A percentile compares a stretch with the other conserved stretches of the same genome.
These are phyloP conservation scores for Blastobotrys petasosporus DNA, from an alignment of 1,139 yeast species.

Conservation along the genomic window DNA sequence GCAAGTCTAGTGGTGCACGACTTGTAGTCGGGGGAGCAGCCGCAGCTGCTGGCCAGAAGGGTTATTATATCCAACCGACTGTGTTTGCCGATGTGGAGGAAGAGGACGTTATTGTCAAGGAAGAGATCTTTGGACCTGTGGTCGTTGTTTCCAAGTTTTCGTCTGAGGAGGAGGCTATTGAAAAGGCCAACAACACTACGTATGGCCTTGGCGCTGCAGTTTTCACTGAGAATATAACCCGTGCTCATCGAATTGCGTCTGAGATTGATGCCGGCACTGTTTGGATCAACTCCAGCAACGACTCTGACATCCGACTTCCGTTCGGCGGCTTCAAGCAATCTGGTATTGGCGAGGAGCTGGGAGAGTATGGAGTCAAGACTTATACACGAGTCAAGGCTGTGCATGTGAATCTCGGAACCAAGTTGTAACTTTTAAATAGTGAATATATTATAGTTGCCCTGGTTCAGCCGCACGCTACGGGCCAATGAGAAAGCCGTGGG, in stretches of 20 bases:
- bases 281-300: constrained; percentile 79
- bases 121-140: constrained; percentile 84
- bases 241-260: constrained; percentile 56
- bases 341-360: constrained; percentile 86
- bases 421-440: constrained; percentile 14
- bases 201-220: constrained; percentile 84
- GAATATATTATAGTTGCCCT: too few relatives aligned
- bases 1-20: constrained; percentile 67
- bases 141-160: constrained; percentile 65
- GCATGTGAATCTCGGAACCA: constrained; percentile 42
- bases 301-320: constrained; percentile 68
- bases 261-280: constrained; percentile 69
- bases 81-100: constrained; percentile 60
- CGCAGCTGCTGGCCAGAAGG: constrained; percentile 66
- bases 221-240: constrained; percentile 55
- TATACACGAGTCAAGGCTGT: constrained; percentile 80
- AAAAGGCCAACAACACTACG: constrained; percentile 61
- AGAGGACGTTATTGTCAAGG: constrained; percentile 57
- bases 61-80: constrained; percentile 65
- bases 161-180: constrained; percentile 64
- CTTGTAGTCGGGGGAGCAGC: constrained; percentile 52
- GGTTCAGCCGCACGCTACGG: too few relatives aligned
- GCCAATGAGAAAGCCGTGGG: background rate
- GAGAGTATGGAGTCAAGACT: constrained; percentile 69
- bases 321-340: constrained; percentile 80